A percentile compares a stretch with the other conserved stretches of the same genome.
These are phyloP conservation scores for Tolypocladium amazonense DNA, from an alignment of 2,329 filamentous ascomycete species.

Conservation along the genomic window DNA sequence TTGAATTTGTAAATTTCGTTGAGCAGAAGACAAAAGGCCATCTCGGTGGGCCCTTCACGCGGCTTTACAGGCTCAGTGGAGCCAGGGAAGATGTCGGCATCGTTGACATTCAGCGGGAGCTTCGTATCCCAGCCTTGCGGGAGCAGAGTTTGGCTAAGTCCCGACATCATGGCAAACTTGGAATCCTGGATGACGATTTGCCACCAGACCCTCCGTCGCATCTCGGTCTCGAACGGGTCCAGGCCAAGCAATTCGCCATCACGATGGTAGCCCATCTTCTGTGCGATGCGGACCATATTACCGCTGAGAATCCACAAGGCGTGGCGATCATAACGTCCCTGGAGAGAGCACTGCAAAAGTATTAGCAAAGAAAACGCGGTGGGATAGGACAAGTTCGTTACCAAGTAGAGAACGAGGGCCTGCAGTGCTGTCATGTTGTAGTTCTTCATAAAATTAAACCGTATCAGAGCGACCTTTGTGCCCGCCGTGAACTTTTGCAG, in stretches of 20 bases:
- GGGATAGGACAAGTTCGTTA: conserved; percentile 14
- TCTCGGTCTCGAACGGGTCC: conserved; percentile 54
- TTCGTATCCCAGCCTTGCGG: conserved; percentile 46
- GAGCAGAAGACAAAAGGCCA: conserved; percentile 44
- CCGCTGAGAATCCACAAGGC: conserved; percentile 52
- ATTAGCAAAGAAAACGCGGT: background rate
- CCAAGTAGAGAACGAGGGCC: conserved; percentile 47
- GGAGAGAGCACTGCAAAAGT: conserved; percentile 35
- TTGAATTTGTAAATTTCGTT: conserved; percentile 41
- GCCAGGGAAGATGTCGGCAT: conserved; percentile 44
- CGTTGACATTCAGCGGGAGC: conserved; percentile 46
- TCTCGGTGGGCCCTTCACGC: conserved; percentile 48
- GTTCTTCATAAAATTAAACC: conserved; percentile 46
- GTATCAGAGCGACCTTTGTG: conserved; percentile 37
- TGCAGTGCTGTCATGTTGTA: conserved; percentile 49
- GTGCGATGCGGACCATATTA: conserved; percentile 50
- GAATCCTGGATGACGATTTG: conserved; percentile 48
- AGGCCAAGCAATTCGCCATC: conserved; percentile 47
- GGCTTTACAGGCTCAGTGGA: conserved; percentile 39
- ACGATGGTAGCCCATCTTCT: conserved; percentile 57
- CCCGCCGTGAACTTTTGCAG: conserved; percentile 41
- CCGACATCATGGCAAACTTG: conserved; percentile 46
- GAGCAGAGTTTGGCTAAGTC: conserved; percentile 41
- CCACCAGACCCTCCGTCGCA: conserved; percentile 60
- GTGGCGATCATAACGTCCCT: conserved; percentile 48